Base-by-base conservation (phyloP, 495 filamentous ascomycete genomes). In the Aspergillus diversus region DNA sequence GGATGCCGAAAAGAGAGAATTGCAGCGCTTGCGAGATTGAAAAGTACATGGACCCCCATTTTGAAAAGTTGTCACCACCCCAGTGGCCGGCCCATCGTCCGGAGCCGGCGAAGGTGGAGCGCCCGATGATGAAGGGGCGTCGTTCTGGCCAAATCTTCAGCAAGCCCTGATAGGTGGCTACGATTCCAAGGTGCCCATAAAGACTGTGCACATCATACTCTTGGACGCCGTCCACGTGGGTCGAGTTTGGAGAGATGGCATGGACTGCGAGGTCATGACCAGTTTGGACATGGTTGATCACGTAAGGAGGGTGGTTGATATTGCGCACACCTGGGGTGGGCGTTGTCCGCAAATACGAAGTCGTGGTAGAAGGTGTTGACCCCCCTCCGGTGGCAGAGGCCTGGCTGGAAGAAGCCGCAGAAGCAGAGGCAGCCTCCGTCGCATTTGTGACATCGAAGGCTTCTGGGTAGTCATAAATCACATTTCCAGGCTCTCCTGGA, bases 61-160 rank as follows among this genome's bases (percentile, higher is more conserved):
- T 77, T 5, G 86, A 87, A 43, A 77, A 76, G 69, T 96, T 96
- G 70, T 96, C 92, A 9, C 92, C 92, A 13, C 91, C 91, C 92
- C 92, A 96, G 71, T 96, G 92, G 16, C 90, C 92, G 4, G 91
- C 90, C 83, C 83, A 90, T 71, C 86, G 86, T n/a, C 92, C 92
- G 5, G 84, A 84, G 5, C 92, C 92, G 13, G 89, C 85, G 69
- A 93, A 93, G 5, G 92, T 95, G 54, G 88, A 90, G 47, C 92
- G 88, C 1, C 89, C 90, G 64, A 96, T 93, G 70, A 96, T 90
- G 75, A 96, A 94, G 0, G 92, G 92, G 0, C 92, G 86, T 68
- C 91, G 89, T 12, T 69, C 78, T 0, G 86, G 82, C 65, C 84
- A 85, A 8, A 92, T 75, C 16, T 76, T 69, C 5, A 88, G 76